Conservation (phyloP, 164 flowering plant species). For the Euptelea pleiosperma region DNA sequence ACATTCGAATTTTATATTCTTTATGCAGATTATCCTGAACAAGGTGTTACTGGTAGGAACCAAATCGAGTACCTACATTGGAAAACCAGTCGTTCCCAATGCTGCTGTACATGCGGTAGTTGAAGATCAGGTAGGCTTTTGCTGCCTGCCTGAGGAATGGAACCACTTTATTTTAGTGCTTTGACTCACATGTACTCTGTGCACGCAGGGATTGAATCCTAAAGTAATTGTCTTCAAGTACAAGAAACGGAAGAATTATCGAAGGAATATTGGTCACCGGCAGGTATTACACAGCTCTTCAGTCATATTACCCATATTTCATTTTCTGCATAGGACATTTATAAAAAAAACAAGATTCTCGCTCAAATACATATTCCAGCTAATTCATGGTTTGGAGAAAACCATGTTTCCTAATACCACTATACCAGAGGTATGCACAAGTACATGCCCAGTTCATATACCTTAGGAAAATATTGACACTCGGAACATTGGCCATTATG, state of each 20-base stretch:
- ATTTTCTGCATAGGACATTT: too few species aligned
- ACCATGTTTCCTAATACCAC: too few species aligned
- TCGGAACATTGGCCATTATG: too few species aligned
- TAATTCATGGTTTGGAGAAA: too few species aligned
- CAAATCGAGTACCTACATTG: slow-evolving; percentile 70
- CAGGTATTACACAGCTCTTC: slow-evolving; percentile 53
- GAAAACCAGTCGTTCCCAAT: slow-evolving; percentile 80
- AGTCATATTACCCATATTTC: too few species aligned
- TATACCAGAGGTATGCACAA: too few species aligned
- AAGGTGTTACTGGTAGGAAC: slow-evolving; percentile 92
- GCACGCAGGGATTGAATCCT: slow-evolving; percentile 54
- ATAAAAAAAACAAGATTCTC: too few species aligned
- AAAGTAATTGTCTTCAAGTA: slow-evolving; percentile 88
- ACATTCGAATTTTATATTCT: not conserved
- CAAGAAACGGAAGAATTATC: slow-evolving; percentile 75
- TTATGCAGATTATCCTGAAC: slow-evolving; percentile 67
- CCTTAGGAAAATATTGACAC: too few species aligned
- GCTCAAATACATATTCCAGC: too few species aligned
- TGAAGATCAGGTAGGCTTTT: slow-evolving; percentile 70
- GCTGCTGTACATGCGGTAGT: slow-evolving; percentile 95
- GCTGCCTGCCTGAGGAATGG: not conserved
- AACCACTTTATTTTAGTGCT: not conserved
- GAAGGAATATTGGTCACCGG: slow-evolving; percentile 88
- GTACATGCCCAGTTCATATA: too few species aligned
- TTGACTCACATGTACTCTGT: not conserved